Base-by-base conservation (phyloP, 2,329 filamentous ascomycete genomes). In the Albophoma yamanashiensis region DNA sequence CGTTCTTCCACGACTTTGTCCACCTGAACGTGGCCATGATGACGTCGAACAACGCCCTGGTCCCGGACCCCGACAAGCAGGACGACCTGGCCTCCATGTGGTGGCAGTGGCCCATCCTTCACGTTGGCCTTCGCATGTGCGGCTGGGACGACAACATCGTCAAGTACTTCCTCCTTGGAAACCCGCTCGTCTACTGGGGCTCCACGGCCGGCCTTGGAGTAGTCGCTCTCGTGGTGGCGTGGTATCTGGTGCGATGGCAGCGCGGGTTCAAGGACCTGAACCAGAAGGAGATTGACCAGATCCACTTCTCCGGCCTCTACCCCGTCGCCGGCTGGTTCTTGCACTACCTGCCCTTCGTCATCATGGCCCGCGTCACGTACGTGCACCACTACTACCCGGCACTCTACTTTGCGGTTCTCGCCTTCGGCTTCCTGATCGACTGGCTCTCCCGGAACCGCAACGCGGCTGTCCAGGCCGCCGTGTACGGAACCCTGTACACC, bases 1-100 rank as follows among this genome's bases (percentile, higher is more conserved):
- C 95, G 2, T 99, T 99, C 82, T 81, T 96, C 70, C 92, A 96
- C 72, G 94, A 99, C 75, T 99, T 99, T 70, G 88, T 99, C 64
- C 94, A 99, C 74, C 80, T 97, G 63, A 99, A 99, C 73, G 94
- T 99, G 63, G 94, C 94, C 64, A 99, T 99, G 94, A 97, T 97
- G 93, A 99, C 94, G 4, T 97, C 94, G 45, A 99, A 99, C 82
- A 99, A 99, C 71, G 94, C 94, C 31, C 85, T 99, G 55, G 91
- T 99, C 25, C 94, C 94, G 4, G 94, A 99, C 70, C 93, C 94
- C 5, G 94, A 99, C 74, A 99, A 99, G 83, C 94, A 99, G 75
- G 94, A 99, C 70, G 94, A 99, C 70, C 85, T 99, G 56, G 94
- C 94, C 39, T 99, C 94, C 17, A 82, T 92, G 66, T 97, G 92